Evolutionary conservation across 2,329 filamentous ascomycete species (phyloP), one percentile per base, ranked within the genome.

Genomic region (Aspergillus texensis): DNA sequence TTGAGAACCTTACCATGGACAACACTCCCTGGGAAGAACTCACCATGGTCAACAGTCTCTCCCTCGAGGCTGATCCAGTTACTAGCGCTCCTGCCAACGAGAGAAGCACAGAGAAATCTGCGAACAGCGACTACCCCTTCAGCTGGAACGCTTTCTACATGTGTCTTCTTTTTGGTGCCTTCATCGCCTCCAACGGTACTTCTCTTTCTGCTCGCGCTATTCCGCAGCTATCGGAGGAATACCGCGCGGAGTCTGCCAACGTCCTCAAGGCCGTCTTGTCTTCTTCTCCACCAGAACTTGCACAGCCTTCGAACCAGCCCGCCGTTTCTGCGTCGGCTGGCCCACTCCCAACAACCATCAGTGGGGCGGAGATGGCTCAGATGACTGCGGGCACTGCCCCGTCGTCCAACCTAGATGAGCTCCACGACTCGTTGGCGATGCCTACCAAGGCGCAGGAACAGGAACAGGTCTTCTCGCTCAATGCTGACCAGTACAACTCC

Each of bases 151-250:
- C 72, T 81, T 98, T 72, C 85, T 98, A 77, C 90, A 96, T 97
- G 93, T 91, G 97, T 70, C 91, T 99, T 75, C 90, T 99, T 60
- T 94, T 97, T 68, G 95, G 95, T 75, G 95, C 95, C 59, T 97
- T 97, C 75, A 93, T 98, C 71, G 91, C 95, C 66, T 97, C 94
- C 36, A 96, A 94, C 80, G 88, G 88, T 70, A 87, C 88, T 52
- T 84, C 89, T 24, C 82, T 86, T n/a, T 71, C 79, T 5, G 70
- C 78, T 48, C 87, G 89, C 45, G 87, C 88, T 69, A 89, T 81
- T 39, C 80, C 80, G 10, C 73, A 78, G 50, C 70, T 82, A 19
- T 80, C 80, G 14, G 79, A 82, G 59, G 80, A 82, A 63, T 82
- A 82, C 65, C 80, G 79, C 50, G 77, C 78, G 19, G 80, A 82